These are phyloP conservation scores for Aspergillus udagawae DNA, from an alignment of 2,329 filamentous ascomycete species.

Conservation along the genomic window DNA sequence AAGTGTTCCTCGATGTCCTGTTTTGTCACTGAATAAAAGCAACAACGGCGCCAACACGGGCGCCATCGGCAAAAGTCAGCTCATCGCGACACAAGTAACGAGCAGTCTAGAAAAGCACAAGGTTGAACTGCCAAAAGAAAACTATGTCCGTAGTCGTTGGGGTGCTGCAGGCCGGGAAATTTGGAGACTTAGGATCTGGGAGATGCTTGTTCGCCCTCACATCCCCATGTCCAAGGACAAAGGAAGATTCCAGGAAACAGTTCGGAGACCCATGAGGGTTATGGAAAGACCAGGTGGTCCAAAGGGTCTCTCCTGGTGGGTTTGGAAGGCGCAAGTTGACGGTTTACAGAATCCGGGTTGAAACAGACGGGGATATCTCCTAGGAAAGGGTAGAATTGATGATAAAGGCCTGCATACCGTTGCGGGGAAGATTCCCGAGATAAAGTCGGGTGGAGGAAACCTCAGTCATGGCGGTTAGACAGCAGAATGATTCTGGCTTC, in stretches of 20 bases:
- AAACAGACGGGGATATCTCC: slow-evolving; percentile 17
- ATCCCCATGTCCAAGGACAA: background rate
- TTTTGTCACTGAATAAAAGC: slow-evolving; percentile 73
- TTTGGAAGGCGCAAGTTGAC: slow-evolving; percentile 4
- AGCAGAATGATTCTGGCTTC: slow-evolving; percentile 4
- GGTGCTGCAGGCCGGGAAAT: background rate
- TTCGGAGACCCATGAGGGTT: slow-evolving; percentile 8
- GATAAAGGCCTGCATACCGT: slow-evolving; percentile 62
- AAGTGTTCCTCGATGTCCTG: slow-evolving; percentile 95
- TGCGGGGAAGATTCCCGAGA: slow-evolving; percentile 93
- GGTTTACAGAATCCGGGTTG: slow-evolving; percentile 16
- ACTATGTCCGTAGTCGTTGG: slow-evolving; percentile 4
- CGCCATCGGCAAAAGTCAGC: slow-evolving; percentile 31
- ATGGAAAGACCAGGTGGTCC: slow-evolving; percentile 7
- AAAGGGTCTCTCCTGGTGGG: slow-evolving; percentile 11
- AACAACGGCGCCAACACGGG: slow-evolving; percentile 24
- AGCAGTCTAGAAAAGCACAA: slow-evolving; percentile 6
- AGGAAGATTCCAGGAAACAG: background rate
- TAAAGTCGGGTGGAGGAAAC: slow-evolving; percentile 95
- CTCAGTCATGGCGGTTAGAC: slow-evolving; percentile 61
- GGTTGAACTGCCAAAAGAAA: slow-evolving; percentile 13
- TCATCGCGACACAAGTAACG: slow-evolving; percentile 21
- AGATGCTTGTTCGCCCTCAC: background rate
- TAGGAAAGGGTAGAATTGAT: slow-evolving; percentile 23
- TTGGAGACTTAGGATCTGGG: background rate